A percentile compares a stretch with the other conserved stretches of the same genome.
Evolutionary conservation across 495 filamentous ascomycete species (phyloP).

Genomic region (Diplogelasinospora grovesii): DNA sequence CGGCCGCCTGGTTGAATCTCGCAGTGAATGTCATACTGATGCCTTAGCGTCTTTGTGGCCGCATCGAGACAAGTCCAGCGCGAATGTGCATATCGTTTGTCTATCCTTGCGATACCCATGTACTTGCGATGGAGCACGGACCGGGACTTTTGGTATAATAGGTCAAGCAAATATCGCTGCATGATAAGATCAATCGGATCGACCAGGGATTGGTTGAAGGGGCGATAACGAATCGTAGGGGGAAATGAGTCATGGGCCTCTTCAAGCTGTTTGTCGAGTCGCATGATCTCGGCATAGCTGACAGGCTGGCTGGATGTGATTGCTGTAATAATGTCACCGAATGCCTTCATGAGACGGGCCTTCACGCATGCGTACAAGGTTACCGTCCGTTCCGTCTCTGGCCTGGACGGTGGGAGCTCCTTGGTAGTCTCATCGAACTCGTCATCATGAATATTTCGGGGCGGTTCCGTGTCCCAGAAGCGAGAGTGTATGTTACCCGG

Average conservation of each 20-base stretch:
- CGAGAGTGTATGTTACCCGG: conserved; percentile 19
- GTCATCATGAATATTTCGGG: conserved; percentile 32
- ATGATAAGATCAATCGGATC: conserved; percentile 28
- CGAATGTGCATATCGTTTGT: conserved; percentile 29
- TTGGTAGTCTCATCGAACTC: conserved; percentile 27
- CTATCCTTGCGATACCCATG: conserved; percentile 20
- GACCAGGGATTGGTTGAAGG: conserved; percentile 13
- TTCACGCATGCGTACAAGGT: conserved; percentile 21
- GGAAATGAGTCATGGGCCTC: conserved; percentile 20
- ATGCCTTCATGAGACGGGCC: conserved; percentile 16
- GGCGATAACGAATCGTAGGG: conserved; percentile 12
- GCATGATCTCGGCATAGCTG: conserved; percentile 25
- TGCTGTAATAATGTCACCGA: conserved; percentile 17
- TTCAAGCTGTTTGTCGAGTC: conserved; percentile 24
- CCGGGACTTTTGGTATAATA: conserved; percentile 25
- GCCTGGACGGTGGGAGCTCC: conserved; percentile 30
- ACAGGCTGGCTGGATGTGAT: conserved; percentile 17
- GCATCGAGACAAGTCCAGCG: conserved; percentile 28
- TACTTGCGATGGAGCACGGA: conserved; percentile 28
- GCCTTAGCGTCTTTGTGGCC: conserved; percentile 27
- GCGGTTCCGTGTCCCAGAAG: conserved; percentile 28
- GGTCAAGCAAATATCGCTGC: conserved; percentile 26
- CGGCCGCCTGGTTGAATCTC: conserved; percentile 29
- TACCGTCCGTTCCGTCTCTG: conserved; percentile 27
- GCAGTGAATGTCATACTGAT: conserved; percentile 30